These are phyloP conservation scores for Polytrichum commune DNA, from an alignment of 225 moss, liverwort and hornwort genomes.

Conservation along the genomic window DNA sequence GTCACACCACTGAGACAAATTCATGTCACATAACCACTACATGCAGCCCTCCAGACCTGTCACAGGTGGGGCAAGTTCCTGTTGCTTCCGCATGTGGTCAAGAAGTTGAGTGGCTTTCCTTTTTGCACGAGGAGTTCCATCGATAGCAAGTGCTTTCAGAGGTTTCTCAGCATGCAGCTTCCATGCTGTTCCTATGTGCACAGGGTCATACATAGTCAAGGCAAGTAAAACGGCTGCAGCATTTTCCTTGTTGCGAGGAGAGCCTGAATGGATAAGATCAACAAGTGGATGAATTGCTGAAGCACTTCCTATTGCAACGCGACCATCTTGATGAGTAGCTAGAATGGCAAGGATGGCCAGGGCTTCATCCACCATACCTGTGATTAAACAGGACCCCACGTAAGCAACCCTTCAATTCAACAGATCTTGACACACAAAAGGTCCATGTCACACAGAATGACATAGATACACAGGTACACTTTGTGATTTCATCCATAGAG, in stretches of 20 bases:
- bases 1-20: too few relatives aligned
- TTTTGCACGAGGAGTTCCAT: slow-evolving; percentile 31
- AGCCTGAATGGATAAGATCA: slow-evolving; percentile 47
- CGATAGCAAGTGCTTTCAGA: slow-evolving; percentile 16
- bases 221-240: slow-evolving; percentile 32
- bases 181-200: slow-evolving; percentile 11
- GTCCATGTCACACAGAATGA: too few relatives aligned
- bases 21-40: not conserved
- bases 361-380: slow-evolving; percentile 69
- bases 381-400: not conserved
- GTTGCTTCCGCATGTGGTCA: slow-evolving; percentile 27
- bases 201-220: slow-evolving; percentile 17
- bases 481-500: too few relatives aligned
- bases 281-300: slow-evolving; percentile 46
- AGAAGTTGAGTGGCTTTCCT: slow-evolving; percentile 36
- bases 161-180: slow-evolving; percentile 18
- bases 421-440: too few relatives aligned
- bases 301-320: slow-evolving; percentile 48
- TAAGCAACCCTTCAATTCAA: too few relatives aligned
- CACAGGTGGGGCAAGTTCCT: slow-evolving; percentile 8
- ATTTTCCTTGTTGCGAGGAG: slow-evolving; percentile 60
- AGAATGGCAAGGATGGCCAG: slow-evolving; percentile 61
- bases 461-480: too few relatives aligned
- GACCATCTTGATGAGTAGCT: slow-evolving; percentile 60
- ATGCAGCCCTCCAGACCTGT: slow-evolving; percentile 11